Percentiles rank a stretch among this genome's conserved stretches.
phyloP scores from a whole-genome alignment of 108 stramenopile genomes.

The Bacterosira constricta region DNA sequence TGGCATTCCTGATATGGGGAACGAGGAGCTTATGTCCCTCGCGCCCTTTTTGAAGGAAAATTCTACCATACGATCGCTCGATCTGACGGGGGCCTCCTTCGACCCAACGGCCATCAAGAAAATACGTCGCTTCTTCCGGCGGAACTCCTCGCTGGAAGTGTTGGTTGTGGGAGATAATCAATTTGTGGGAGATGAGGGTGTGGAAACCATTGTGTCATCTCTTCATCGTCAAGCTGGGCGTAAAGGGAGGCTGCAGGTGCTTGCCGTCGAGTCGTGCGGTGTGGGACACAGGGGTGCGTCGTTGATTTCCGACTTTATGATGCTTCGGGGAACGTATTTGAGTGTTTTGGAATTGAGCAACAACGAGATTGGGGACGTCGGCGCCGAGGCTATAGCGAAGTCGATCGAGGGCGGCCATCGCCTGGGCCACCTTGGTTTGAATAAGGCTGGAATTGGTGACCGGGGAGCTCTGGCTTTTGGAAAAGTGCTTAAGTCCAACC shows the following conservation, averaged over 20 bases:
- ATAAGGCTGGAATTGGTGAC: constrained; percentile 45
- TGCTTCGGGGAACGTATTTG: not conserved
- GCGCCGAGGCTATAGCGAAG: constrained; percentile 46
- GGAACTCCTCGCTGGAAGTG: constrained; percentile 15
- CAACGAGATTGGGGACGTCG: constrained; percentile 53
- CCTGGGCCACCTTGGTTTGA: constrained; percentile 49
- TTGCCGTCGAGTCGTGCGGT: constrained; percentile 18
- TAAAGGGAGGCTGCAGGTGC: not conserved
- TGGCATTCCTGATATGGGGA: constrained; percentile 14
- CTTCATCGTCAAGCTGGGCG: not conserved
- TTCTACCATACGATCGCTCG: constrained; percentile 1
- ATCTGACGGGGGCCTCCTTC: constrained; percentile 24
- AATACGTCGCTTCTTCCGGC: constrained; percentile 12
- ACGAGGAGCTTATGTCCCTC: constrained; percentile 8
- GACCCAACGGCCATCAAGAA: not conserved
- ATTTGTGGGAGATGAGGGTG: constrained; percentile 22
- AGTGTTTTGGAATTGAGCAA: constrained; percentile 46
- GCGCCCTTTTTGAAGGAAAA: constrained; percentile 13
- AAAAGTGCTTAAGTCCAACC: not conserved
- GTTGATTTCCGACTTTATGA: constrained; percentile 8
- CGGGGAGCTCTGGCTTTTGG: constrained; percentile 39
- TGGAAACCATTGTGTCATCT: not conserved
- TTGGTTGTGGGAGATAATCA: constrained; percentile 30
- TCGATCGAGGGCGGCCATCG: constrained; percentile 19
- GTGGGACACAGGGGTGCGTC: not conserved